phyloP scores from a whole-genome alignment of 2,329 filamentous ascomycete genomes.

The Colletotrichum chrysophilum region DNA sequence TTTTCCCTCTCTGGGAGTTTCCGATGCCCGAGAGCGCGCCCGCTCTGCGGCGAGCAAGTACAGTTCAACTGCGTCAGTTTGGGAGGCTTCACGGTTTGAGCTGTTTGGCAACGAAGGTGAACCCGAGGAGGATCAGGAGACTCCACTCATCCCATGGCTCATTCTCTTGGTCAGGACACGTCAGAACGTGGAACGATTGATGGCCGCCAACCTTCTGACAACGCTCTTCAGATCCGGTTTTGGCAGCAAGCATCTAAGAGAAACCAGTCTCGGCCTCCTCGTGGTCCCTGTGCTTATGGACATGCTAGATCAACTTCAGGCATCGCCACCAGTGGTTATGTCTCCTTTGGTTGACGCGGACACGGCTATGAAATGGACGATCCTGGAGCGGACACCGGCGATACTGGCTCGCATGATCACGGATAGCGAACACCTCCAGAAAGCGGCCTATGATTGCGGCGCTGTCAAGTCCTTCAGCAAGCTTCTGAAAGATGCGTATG shows the following conservation, averaged over 20 bases:
- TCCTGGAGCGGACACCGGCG: constrained; percentile 75
- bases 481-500: constrained; percentile 57
- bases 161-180: constrained; percentile 66
- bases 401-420: constrained; percentile 80
- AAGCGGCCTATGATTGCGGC: constrained; percentile 74
- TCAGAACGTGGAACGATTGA: constrained; percentile 64
- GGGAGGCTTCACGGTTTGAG: constrained; percentile 37
- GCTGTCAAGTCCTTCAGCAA: constrained; percentile 52
- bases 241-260: constrained; percentile 63
- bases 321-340: constrained; percentile 4
- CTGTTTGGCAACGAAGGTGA: constrained; percentile 31
- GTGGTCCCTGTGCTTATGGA: constrained; percentile 73
- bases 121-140: constrained; percentile 67
- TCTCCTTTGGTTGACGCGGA: constrained; percentile 36
- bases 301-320: constrained; percentile 41
- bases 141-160: constrained; percentile 75
- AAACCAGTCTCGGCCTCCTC: constrained; percentile 68
- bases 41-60: constrained; percentile 29
- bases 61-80: constrained; percentile 28
- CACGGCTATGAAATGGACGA: constrained; percentile 48
- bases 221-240: constrained; percentile 73
- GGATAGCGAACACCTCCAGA: constrained; percentile 81
- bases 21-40: constrained; percentile 42
- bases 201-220: constrained; percentile 73
- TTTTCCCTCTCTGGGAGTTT: constrained; percentile 59